A percentile compares a stretch with the other conserved stretches of the same genome.
phyloP scores from a whole-genome alignment of 148 eudicot genomes.

The Simmondsia chinensis region DNA sequence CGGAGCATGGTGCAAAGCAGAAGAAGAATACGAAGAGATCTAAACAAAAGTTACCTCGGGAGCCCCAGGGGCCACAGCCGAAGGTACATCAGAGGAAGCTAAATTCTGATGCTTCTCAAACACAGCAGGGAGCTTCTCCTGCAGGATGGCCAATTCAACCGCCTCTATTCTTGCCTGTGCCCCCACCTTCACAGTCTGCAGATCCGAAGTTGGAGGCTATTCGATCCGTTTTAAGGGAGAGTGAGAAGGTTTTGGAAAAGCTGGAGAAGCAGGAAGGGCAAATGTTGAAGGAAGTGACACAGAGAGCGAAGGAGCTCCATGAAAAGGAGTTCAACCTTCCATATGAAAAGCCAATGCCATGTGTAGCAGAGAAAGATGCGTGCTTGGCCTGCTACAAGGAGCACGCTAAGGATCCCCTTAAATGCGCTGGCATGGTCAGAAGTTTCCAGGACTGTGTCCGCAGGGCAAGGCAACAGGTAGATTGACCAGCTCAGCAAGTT shows the following conservation, averaged over 20 bases:
- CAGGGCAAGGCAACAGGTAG: conserved; percentile 42
- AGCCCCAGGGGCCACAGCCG: conserved; percentile 21
- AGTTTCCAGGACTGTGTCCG: conserved; percentile 63
- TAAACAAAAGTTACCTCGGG: conserved; percentile 40
- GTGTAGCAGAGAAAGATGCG: conserved; percentile 52
- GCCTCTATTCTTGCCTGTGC: conserved; percentile 40
- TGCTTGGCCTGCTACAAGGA: conserved; percentile 76
- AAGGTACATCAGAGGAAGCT: conserved; percentile 34
- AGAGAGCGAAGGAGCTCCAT: conserved; percentile 80
- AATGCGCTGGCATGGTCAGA: conserved; percentile 49
- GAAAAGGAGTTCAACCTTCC: conserved; percentile 93
- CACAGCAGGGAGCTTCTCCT: conserved; percentile 26
- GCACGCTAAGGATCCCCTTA: conserved; percentile 50
- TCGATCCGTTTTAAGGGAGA: conserved; percentile 50
- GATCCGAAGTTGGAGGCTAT: conserved; percentile 56
- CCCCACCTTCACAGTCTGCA: conserved; percentile 30
- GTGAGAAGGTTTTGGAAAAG: conserved; percentile 67
- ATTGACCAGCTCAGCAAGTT: conserved; percentile 3
- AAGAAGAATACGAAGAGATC: conserved; percentile 60
- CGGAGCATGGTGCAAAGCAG: conserved; percentile 39
- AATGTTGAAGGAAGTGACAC: conserved; percentile 62
- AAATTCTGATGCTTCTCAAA: conserved; percentile 24
- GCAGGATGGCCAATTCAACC: conserved; percentile 66
- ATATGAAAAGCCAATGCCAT: conserved; percentile 42
- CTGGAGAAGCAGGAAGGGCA: conserved; percentile 54